These are phyloP conservation scores for Mycena floridula DNA, from an alignment of 768 basidiomycete genomes.

Conservation along the genomic window DNA sequence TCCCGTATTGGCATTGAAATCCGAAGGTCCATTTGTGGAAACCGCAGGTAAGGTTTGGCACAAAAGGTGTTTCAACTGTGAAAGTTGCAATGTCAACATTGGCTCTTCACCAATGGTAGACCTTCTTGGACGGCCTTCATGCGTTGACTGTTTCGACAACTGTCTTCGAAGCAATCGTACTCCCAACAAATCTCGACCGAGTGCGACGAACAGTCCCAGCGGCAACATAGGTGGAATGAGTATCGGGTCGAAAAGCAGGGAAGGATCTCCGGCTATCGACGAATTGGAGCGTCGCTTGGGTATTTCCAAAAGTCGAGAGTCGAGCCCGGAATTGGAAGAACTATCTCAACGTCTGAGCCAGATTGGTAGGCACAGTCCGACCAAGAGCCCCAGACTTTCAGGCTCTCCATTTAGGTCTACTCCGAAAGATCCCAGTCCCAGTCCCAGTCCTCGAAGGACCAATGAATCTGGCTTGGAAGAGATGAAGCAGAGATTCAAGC, in stretches of 20 bases:
- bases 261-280: slow-evolving; percentile 56
- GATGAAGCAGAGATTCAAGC: slow-evolving; percentile 55
- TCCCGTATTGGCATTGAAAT: slow-evolving; percentile 68
- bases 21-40: slow-evolving; percentile 75
- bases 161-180: slow-evolving; percentile 57
- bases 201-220: slow-evolving; percentile 20
- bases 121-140: slow-evolving; percentile 74
- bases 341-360: slow-evolving; percentile 38
- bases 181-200: slow-evolving; percentile 29
- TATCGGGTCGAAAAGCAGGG: slow-evolving; percentile 31
- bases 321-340: slow-evolving; percentile 50
- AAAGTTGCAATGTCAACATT: slow-evolving; percentile 66
- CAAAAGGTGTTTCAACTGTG: slow-evolving; percentile 73
- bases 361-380: slow-evolving; percentile 25
- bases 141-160: slow-evolving; percentile 73
- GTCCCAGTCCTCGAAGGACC: too few species aligned
- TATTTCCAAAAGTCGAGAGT: slow-evolving; percentile 45
- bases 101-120: slow-evolving; percentile 77
- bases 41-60: slow-evolving; percentile 72
- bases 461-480: slow-evolving; percentile 33
- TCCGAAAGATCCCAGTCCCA: too few species aligned
- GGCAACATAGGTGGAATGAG: slow-evolving; percentile 42
- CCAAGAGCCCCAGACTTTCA: slow-evolving; percentile 10
- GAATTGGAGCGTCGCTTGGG: slow-evolving; percentile 60
- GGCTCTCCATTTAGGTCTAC: neutral